A percentile compares a stretch with the other conserved stretches of the same genome.
phyloP scores from a whole-genome alignment of 2,329 filamentous ascomycete species.

The Capronia americana region DNA sequence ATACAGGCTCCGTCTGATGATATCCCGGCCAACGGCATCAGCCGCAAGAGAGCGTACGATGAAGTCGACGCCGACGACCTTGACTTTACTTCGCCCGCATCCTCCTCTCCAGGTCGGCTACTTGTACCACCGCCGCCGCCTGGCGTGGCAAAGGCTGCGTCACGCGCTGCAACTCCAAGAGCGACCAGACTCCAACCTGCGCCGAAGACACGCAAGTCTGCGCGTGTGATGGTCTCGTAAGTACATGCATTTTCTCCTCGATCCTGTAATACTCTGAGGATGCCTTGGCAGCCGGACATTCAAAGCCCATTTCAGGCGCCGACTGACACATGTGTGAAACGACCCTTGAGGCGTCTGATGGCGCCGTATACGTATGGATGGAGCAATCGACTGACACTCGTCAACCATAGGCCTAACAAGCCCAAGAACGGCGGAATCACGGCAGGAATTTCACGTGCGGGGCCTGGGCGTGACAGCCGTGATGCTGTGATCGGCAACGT shows the following conservation, averaged over 20 bases:
- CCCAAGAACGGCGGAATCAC: slow-evolving; percentile 40
- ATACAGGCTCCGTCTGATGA: slow-evolving; percentile 48
- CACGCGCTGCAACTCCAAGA: slow-evolving; percentile 45
- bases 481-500: slow-evolving; percentile 31
- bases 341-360: not conserved
- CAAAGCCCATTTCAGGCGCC: not conserved
- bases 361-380: not conserved
- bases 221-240: slow-evolving; percentile 71
- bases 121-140: slow-evolving; percentile 43
- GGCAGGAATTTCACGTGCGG: slow-evolving; percentile 40
- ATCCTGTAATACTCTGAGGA: not conserved
- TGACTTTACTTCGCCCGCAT: slow-evolving; percentile 40
- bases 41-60: slow-evolving; percentile 38
- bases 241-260: slow-evolving; percentile 29
- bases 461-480: slow-evolving; percentile 28
- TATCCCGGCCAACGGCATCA: slow-evolving; percentile 43
- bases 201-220: slow-evolving; percentile 67
- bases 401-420: slow-evolving; percentile 38
- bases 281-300: not conserved
- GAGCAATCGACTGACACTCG: slow-evolving; percentile 19
- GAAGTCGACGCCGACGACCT: slow-evolving; percentile 39
- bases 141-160: slow-evolving; percentile 60
- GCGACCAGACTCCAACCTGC: slow-evolving; percentile 49
- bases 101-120: slow-evolving; percentile 40
- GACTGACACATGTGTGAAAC: not conserved